Conservation (phyloP, 345 rosid species). For the Excoecaria agallocha region DNA sequence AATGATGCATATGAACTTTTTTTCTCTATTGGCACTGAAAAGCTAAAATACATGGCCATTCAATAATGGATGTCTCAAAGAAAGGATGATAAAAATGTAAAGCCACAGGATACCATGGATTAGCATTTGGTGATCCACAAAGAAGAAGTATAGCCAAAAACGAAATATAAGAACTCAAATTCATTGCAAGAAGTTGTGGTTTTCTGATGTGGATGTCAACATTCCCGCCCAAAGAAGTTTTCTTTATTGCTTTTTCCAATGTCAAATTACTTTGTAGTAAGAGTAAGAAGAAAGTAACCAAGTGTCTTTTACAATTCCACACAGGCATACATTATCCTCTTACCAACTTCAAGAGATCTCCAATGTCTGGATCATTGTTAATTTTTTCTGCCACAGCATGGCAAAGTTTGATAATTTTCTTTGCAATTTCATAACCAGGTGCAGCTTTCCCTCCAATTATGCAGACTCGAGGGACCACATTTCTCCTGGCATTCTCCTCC, state of each 20-base stretch:
- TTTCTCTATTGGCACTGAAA: background rate
- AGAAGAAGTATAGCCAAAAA: background rate
- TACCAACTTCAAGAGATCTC: constrained; percentile 48
- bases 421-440: constrained; percentile 51
- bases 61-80: background rate
- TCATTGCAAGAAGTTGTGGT: background rate
- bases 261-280: background rate
- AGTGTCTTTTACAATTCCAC: background rate
- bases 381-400: constrained; percentile 45
- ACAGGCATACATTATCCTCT: constrained; percentile 3
- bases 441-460: constrained; percentile 56
- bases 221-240: background rate
- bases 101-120: background rate
- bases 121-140: background rate
- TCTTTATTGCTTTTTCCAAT: background rate
- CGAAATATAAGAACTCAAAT: background rate
- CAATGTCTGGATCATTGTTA: constrained; percentile 43
- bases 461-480: constrained; percentile 52
- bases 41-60: background rate
- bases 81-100: background rate
- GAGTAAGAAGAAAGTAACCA: background rate
- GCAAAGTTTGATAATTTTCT: constrained; percentile 45
- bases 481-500: constrained; percentile 37
- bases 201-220: background rate
- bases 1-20: background rate